A percentile compares a stretch with the other conserved stretches of the same genome.
Evolutionary conservation across 352 stramenopile species (phyloP).

Genomic region (Phytopythium ostracodes): DNA sequence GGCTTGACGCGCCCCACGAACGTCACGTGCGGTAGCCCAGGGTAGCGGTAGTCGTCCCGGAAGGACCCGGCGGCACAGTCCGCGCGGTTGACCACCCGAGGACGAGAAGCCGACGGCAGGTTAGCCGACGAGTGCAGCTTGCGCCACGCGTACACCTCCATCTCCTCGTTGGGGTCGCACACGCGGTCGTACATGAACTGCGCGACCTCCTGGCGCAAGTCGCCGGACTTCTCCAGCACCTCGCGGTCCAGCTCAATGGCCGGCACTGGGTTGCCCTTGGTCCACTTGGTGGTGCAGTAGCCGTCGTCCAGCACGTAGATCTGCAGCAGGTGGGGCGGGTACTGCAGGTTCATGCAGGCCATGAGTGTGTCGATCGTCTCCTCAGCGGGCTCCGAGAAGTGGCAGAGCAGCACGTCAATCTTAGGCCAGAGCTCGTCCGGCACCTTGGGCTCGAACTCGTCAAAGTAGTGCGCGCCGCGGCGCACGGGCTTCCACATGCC

Average conservation of each 20-base stretch:
- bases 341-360: slow-evolving; percentile 87
- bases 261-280: slow-evolving; percentile 64
- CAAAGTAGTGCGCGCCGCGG: slow-evolving; percentile 84
- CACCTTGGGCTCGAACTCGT: slow-evolving; percentile 81
- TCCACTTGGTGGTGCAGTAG: slow-evolving; percentile 82
- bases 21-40: slow-evolving; percentile 69
- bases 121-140: slow-evolving; percentile 84
- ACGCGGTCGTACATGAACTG: slow-evolving; percentile 90
- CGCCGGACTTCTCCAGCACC: slow-evolving; percentile 71
- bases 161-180: slow-evolving; percentile 81
- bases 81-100: slow-evolving; percentile 65
- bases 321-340: slow-evolving; percentile 80
- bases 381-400: slow-evolving; percentile 81
- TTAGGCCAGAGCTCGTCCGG: slow-evolving; percentile 82
- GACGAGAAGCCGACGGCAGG: slow-evolving; percentile 59
- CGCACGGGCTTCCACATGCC: slow-evolving; percentile 88
- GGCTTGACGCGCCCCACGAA: slow-evolving; percentile 81
- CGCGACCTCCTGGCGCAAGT: slow-evolving; percentile 77
- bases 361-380: slow-evolving; percentile 84
- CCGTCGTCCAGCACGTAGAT: slow-evolving; percentile 86
- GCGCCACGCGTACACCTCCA: slow-evolving; percentile 85
- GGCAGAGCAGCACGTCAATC: slow-evolving; percentile 78
- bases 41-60: slow-evolving; percentile 85
- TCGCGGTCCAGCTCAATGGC: slow-evolving; percentile 75
- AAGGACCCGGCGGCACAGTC: slow-evolving; percentile 81